Evolutionary conservation across 148 eudicot species (phyloP), one percentile per base, ranked within the genome.

Genomic region (Gaultheria prostrata): DNA sequence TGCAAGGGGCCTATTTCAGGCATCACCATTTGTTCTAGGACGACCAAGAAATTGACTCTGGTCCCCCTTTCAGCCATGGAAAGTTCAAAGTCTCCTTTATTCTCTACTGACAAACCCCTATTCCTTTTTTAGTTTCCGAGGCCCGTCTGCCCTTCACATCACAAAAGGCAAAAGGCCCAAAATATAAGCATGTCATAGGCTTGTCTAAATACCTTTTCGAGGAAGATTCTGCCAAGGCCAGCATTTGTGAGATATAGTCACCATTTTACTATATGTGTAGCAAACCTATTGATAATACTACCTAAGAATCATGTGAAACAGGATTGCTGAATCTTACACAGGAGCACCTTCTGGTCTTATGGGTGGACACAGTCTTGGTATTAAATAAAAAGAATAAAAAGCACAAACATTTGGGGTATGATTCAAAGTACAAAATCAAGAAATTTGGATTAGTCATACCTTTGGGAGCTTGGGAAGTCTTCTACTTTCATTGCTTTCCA

Each of bases 381-480:
- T 13, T 15, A 6, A 24, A 63, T 4, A 78, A 26, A 78, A 78
- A 78, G 43, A 39, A 39, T 39, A 54, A 20, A 56, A 21, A 20
- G 18, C 69, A 30, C 80, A 50, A 12, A 77, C 80, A 17, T 54
- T 61, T 26, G 35, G 79, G 32, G 8, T 15, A 50, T 6, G 61
- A 77, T 21, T 14, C 10, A 76, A 26, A 49, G 79, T 26, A 14
- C n/a, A 53, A 78, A 56, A 9, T 32, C 49, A 32, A 53, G 28
- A 54, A 32, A 33, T 35, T 48, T 54, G 43, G 80, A 11, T 15
- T 43, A 9, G n/a, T 59, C 54, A 80, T 74, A 93, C 97, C 98
- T 94, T 97, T 14, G 98, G 92, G 82, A 97, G 88, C 93, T 97
- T 97, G 14, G 99, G 99, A 83, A 94, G 93, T 84, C 97, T 89